A percentile compares a stretch with the other conserved stretches of the same genome.
Conservation (phyloP, 202 grass and related monocot species). For the Schoenoplectus tabernaemontani region DNA sequence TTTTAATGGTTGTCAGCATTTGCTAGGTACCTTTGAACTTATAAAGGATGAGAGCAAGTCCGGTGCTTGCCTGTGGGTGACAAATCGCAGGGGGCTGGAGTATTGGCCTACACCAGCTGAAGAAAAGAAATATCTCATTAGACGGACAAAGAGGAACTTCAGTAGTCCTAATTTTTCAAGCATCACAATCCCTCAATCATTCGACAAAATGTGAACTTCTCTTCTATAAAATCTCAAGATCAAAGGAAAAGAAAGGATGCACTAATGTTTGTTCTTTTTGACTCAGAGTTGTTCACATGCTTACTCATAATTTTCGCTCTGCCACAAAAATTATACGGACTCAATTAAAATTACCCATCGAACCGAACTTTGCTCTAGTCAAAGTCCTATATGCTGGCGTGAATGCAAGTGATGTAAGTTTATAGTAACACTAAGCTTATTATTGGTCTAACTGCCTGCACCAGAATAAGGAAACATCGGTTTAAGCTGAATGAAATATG, state of each 20-base stretch:
- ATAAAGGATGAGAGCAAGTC: conserved; percentile 91
- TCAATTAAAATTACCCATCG: conserved; percentile 60
- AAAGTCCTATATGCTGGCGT: conserved; percentile 99
- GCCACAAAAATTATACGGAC: conserved; percentile 71
- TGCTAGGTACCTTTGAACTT: conserved; percentile 70
- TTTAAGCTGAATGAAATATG: not conserved
- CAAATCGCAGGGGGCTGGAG: conserved; percentile 73
- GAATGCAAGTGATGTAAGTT: conserved; percentile 99
- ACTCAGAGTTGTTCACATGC: conserved; percentile 88
- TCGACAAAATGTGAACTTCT: conserved; percentile 68
- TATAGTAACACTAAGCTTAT: conserved; percentile 1
- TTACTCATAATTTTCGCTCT: conserved; percentile 77
- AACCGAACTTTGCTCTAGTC: conserved; percentile 60
- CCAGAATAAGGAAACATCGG: not conserved
- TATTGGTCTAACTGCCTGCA: not conserved
- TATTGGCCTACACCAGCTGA: conserved; percentile 82
- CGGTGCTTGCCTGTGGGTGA: conserved; percentile 93
- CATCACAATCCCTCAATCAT: conserved; percentile 53
- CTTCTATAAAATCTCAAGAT: not conserved
- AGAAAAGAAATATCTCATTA: conserved; percentile 50
- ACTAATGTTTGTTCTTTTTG: conserved; percentile 12
- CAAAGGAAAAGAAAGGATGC: not conserved
- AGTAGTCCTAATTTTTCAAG: conserved; percentile 42
- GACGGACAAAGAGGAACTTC: conserved; percentile 31
- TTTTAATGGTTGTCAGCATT: not conserved